Evolutionary conservation across 768 basidiomycete genomes (phyloP).

Genomic region (Termitomyces titanicus): DNA sequence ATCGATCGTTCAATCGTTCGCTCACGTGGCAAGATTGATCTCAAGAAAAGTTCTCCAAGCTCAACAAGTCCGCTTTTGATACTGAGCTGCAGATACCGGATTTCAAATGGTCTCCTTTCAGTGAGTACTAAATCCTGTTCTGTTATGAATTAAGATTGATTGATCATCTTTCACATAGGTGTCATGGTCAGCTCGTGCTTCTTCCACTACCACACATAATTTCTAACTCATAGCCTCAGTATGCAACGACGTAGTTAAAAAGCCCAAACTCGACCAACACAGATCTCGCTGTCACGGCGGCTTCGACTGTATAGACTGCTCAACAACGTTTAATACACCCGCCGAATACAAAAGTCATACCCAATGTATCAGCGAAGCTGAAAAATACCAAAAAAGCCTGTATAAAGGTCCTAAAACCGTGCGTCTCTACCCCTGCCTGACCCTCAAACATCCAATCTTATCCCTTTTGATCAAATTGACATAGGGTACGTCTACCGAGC

Average conservation of each 20-base stretch:
- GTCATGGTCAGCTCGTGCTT: conserved; percentile 52
- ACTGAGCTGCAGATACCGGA: neutral
- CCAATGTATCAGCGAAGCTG: conserved; percentile 83
- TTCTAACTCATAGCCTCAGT: conserved; percentile 31
- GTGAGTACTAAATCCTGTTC: conserved; percentile 37
- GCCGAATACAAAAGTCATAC: conserved; percentile 81
- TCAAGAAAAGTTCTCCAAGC: neutral
- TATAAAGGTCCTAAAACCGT: conserved; percentile 78
- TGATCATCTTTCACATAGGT: conserved; percentile 38
- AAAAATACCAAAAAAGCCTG: conserved; percentile 87
- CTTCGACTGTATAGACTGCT: conserved; percentile 87
- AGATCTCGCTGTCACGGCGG: conserved; percentile 53
- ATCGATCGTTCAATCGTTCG: neutral
- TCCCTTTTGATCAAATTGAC: neutral
- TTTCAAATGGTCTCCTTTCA: conserved; percentile 68
- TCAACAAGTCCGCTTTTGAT: neutral
- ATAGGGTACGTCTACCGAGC: neutral
- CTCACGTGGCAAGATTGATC: conserved; percentile 7
- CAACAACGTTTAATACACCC: conserved; percentile 74
- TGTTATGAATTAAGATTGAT: neutral
- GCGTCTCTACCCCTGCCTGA: conserved; percentile 8
- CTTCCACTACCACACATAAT: neutral
- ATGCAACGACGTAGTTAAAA: conserved; percentile 87
- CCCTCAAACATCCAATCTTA: neutral
- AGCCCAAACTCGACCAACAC: conserved; percentile 90